Evolutionary conservation across 139 green algal genomes (phyloP).

Genomic region (Picochlorum sp.): DNA sequence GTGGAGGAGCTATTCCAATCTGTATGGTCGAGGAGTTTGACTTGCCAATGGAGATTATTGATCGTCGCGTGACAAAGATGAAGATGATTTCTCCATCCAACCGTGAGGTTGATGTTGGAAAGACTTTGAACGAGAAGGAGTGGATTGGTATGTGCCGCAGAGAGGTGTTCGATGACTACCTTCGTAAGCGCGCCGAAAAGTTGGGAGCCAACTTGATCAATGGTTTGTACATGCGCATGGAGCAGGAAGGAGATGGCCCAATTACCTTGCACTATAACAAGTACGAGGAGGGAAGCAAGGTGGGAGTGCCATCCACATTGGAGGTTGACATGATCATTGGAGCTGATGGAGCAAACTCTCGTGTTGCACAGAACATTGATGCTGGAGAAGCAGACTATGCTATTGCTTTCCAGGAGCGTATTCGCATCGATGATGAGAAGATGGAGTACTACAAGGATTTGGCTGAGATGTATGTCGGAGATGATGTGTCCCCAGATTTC

Average conservation of each 20-base stretch:
- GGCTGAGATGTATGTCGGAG: slow-evolving; percentile 99
- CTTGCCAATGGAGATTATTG: slow-evolving; percentile 90
- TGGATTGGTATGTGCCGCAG: slow-evolving; percentile 98
- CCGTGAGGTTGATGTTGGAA: slow-evolving; percentile 95
- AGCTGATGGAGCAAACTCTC: slow-evolving; percentile 95
- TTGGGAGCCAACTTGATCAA: slow-evolving; percentile 90
- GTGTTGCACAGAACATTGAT: slow-evolving; percentile 96
- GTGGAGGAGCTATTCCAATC: slow-evolving; percentile 89
- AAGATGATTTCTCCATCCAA: slow-evolving; percentile 99
- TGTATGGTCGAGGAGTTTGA: slow-evolving; percentile 99
- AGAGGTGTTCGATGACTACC: slow-evolving; percentile 92
- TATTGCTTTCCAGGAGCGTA: slow-evolving; percentile 97
- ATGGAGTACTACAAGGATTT: slow-evolving; percentile 99
- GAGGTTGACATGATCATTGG: slow-evolving; percentile 96
- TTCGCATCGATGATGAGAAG: slow-evolving; percentile 94
- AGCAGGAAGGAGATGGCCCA: slow-evolving; percentile 62
- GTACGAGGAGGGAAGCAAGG: slow-evolving; percentile 80
- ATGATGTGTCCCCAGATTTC: slow-evolving; percentile 99
- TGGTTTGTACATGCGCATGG: slow-evolving; percentile 88
- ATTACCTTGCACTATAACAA: slow-evolving; percentile 90
- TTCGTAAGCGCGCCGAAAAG: slow-evolving; percentile 81
- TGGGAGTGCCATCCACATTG: slow-evolving; percentile 66
- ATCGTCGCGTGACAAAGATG: slow-evolving; percentile 97
- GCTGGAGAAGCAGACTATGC: slow-evolving; percentile 98
- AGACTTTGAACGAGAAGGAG: slow-evolving; percentile 93